Base-by-base conservation (phyloP, 2,329 filamentous ascomycete genomes). In the Trichoderma aggressivum region DNA sequence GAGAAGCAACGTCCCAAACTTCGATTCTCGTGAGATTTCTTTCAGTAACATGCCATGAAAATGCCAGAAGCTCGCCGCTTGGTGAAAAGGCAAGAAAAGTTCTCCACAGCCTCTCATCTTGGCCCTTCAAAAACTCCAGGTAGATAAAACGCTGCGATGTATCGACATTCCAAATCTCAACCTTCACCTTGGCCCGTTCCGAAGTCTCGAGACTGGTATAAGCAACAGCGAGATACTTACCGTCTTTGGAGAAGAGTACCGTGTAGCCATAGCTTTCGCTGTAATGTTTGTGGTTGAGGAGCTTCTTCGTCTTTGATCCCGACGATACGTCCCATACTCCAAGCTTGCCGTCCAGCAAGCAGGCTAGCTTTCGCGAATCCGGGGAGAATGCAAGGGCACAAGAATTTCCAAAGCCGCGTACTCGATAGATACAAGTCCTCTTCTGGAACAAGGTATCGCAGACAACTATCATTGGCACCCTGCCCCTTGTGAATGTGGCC, bases 251-350 rank as follows among this genome's bases (percentile, higher is more conserved):
- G 36, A 43, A 43, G 36, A 18, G 16, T 8, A 43, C 2, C 7
- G 3, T 18, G 36, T 4, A 4, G 16, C 0, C 36, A 8, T 2
- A 2, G 7, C 7, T 43, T 43, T 0, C 1, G 3, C 16, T 2
- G 16, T 43, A 4, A 18, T 18, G 7, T 43, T 43, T 43, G 7
- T 43, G 36, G 7, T 43, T 18, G 3, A 43, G 36, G 7, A 43
- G 36, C 18, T 16, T 43, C 16, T 43, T 43, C 16, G 3, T 43
- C 36, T 43, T 43, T 16, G 16, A 18, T 8, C 3, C 7, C 3
- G 16, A 43, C 16, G 36, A 43, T 8, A 43, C 7, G 3, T 43
- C 36, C 36, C 36, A 43, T 18, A 43, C 36, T 43, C 16, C 0
- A 43, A 43, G 7, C 3, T 43, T 43, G 0, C 36, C 0, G 36